Percentiles rank a stretch among this genome's conserved stretches.
Conservation (phyloP, 2,329 filamentous ascomycete species). For the Tolypocladium nubicola region DNA sequence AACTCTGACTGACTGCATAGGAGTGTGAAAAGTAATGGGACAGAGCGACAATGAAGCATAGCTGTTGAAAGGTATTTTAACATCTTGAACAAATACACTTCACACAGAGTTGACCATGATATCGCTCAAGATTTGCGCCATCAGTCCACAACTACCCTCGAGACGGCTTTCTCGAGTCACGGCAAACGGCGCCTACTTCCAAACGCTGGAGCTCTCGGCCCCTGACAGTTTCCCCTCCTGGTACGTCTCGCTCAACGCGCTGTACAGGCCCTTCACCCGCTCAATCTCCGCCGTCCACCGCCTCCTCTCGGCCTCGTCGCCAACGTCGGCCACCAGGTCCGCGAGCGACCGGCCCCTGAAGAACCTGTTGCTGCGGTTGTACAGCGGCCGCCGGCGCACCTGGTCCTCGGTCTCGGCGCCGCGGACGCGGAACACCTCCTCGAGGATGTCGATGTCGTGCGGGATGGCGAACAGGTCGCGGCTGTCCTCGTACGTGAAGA, state of each 20-base stretch:
- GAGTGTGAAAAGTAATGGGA: not conserved
- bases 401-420: conserved; percentile 27
- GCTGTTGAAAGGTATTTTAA: not conserved
- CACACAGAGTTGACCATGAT: too few species aligned
- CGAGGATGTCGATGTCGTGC: conserved; percentile 46
- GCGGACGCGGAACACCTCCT: conserved; percentile 42
- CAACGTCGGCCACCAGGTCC: conserved; percentile 27
- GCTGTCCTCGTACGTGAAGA: conserved; percentile 50
- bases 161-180: not conserved
- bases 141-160: not conserved
- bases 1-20: too few species aligned
- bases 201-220: conserved; percentile 33
- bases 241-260: conserved; percentile 34
- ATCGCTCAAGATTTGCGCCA: not conserved
- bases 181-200: conserved; percentile 24
- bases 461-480: conserved; percentile 44
- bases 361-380: conserved; percentile 47
- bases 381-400: conserved; percentile 30
- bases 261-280: conserved; percentile 38
- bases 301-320: conserved; percentile 19
- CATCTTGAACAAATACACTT: too few species aligned
- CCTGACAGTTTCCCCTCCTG: conserved; percentile 34
- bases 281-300: conserved; percentile 29
- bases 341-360: conserved; percentile 33
- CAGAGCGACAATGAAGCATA: not conserved